These are phyloP conservation scores for Cryptococcus maquisensis DNA, from an alignment of 1,284 basidiomycete species.

Conservation along the genomic window DNA sequence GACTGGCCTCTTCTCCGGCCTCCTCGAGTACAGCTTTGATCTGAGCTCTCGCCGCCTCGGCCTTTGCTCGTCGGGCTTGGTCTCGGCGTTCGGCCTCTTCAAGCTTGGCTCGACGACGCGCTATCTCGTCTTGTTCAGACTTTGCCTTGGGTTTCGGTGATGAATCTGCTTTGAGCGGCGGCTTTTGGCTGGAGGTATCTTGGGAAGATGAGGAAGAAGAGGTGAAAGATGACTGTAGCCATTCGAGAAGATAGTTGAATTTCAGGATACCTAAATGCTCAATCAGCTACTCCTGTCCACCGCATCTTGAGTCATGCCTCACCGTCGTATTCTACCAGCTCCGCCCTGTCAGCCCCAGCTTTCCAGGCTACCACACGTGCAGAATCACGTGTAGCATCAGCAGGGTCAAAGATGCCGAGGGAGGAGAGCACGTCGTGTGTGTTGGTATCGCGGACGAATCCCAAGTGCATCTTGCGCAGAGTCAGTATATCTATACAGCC, in stretches of 20 bases:
- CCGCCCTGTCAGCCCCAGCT: slow-evolving; percentile 16
- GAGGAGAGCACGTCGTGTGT: slow-evolving; percentile 52
- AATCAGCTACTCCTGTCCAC: not conserved
- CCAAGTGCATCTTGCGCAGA: slow-evolving; percentile 55
- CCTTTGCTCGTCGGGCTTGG: slow-evolving; percentile 28
- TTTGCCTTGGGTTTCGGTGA: slow-evolving; percentile 1
- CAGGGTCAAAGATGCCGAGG: slow-evolving; percentile 26
- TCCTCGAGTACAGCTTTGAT: slow-evolving; percentile 5
- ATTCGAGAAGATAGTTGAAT: slow-evolving; percentile 46
- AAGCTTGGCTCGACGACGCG: slow-evolving; percentile 30
- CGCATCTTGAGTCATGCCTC: not conserved
- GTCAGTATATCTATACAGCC: slow-evolving; percentile 7
- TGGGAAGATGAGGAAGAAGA: not conserved
- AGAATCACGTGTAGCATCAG: slow-evolving; percentile 28
- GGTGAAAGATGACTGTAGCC: slow-evolving; percentile 25
- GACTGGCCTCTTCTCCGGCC: slow-evolving; percentile 3
- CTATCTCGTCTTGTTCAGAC: not conserved
- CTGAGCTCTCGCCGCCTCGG: slow-evolving; percentile 15
- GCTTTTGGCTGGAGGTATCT: not conserved
- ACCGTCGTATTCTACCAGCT: slow-evolving; percentile 41
- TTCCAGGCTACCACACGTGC: slow-evolving; percentile 39
- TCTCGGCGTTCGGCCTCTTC: slow-evolving; percentile 42
- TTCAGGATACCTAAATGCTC: slow-evolving; percentile 37
- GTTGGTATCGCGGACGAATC: slow-evolving; percentile 59
- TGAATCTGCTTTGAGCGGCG: slow-evolving; percentile 4